A percentile compares a stretch with the other conserved stretches of the same genome.
These are phyloP conservation scores for Leccinum aurantiacum DNA, from an alignment of 768 basidiomycete genomes.

Conservation along the genomic window DNA sequence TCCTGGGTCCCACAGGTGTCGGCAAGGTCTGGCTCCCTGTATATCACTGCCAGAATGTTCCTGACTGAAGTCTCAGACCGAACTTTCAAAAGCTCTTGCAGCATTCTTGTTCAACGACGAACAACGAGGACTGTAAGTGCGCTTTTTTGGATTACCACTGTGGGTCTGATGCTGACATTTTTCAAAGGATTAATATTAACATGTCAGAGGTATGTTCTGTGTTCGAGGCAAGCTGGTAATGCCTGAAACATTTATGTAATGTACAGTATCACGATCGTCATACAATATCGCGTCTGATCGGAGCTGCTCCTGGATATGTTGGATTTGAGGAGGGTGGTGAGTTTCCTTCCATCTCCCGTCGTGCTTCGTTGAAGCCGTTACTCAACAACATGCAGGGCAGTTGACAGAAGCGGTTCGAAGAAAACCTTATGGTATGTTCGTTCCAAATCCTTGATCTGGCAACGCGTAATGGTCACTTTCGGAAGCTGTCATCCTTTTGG, in stretches of 20 bases:
- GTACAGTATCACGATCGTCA: too few species aligned
- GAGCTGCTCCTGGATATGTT: constrained; percentile 83
- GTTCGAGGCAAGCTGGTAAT: not conserved
- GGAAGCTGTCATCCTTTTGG: constrained; percentile 60
- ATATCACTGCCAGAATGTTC: not conserved
- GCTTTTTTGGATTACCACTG: not conserved
- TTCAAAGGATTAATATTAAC: constrained; percentile 80
- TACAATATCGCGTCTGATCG: constrained; percentile 82
- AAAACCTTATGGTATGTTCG: constrained; percentile 49
- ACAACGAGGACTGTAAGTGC: constrained; percentile 72
- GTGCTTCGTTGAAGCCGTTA: not conserved
- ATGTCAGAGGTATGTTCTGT: constrained; percentile 71
- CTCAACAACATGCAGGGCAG: constrained; percentile 40
- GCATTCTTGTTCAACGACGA: constrained; percentile 90
- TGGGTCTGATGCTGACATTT: not conserved
- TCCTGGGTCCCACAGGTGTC: constrained; percentile 86
- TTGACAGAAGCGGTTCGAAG: constrained; percentile 65
- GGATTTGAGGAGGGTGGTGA: constrained; percentile 70
- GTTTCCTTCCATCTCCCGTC: constrained; percentile 11
- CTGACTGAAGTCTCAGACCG: constrained; percentile 48
- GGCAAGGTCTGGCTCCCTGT: constrained; percentile 55
- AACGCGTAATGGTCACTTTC: not conserved
- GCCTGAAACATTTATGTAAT: too few species aligned
- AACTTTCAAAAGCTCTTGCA: constrained; percentile 85
- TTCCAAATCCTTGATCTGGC: not conserved